phyloP scores from a whole-genome alignment of 2,329 filamentous ascomycete genomes.

The Tolypocladium cylindrosporum region DNA sequence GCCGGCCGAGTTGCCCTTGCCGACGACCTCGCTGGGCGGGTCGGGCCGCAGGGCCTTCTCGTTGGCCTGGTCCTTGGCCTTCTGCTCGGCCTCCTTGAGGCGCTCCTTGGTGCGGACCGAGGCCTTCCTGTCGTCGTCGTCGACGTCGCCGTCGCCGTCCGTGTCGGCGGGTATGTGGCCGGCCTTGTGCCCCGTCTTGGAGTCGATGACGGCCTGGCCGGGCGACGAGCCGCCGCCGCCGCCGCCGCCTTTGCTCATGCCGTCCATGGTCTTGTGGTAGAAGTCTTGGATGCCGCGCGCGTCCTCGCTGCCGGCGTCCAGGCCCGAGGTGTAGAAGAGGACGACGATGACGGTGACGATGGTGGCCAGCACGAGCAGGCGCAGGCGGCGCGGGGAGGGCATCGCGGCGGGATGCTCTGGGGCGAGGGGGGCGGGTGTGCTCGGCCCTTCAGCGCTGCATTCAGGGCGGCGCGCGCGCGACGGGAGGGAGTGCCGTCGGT shows the following conservation, averaged over 20 bases:
- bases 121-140: conserved; percentile 44
- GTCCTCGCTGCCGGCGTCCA: conserved; percentile 35
- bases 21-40: conserved; percentile 45
- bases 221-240: conserved; percentile 9
- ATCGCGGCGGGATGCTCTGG: conserved; percentile 27
- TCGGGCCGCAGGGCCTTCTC: conserved; percentile 55
- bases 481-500: not conserved
- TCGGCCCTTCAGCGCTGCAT: not conserved
- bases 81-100: conserved; percentile 57
- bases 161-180: conserved; percentile 34
- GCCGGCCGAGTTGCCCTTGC: conserved; percentile 46
- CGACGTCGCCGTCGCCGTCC: conserved; percentile 44
- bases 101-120: conserved; percentile 45
- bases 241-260: conserved; percentile 30
- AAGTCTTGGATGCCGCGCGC: conserved; percentile 39
- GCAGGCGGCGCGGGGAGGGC: conserved; percentile 61
- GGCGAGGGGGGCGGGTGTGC: not conserved
- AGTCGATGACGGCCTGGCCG: conserved; percentile 29
- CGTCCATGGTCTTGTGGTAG: conserved; percentile 49
- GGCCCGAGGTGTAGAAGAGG: conserved; percentile 62
- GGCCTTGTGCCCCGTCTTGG: conserved; percentile 25
- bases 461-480: not conserved
- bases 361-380: conserved; percentile 54
- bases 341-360: conserved; percentile 55
- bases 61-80: conserved; percentile 59